phyloP scores from a whole-genome alignment of 2,329 filamentous ascomycete species.

The Pseudogymnoascus sp. region DNA sequence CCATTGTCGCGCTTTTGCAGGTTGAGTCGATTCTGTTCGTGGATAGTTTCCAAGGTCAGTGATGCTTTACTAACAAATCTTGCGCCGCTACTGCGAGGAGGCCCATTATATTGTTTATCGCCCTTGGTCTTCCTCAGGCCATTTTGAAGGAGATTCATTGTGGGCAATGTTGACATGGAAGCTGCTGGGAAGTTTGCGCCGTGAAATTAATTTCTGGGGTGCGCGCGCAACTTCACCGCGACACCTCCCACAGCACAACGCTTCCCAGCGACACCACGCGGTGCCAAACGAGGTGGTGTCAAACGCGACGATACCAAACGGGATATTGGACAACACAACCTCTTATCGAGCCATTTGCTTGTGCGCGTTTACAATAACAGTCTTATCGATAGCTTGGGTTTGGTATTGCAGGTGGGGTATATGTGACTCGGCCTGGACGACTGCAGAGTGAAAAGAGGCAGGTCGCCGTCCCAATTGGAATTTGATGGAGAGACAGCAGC shows the following conservation, averaged over 20 bases:
- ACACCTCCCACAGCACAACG: neutral
- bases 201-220: neutral
- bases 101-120: slow-evolving; percentile 25
- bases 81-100: slow-evolving; percentile 29
- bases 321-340: neutral
- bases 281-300: neutral
- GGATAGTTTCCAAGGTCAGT: slow-evolving; percentile 57
- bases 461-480: slow-evolving; percentile 2
- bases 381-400: neutral
- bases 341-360: neutral
- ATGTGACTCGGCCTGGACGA: slow-evolving; percentile 4
- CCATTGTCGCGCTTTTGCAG: slow-evolving; percentile 37
- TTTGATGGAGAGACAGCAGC: neutral
- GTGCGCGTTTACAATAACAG: neutral
- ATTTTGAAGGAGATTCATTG: slow-evolving; percentile 24
- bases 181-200: slow-evolving; percentile 1
- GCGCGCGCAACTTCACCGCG: neutral
- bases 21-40: slow-evolving; percentile 52
- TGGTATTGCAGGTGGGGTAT: neutral
- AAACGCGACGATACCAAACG: neutral
- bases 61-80: slow-evolving; percentile 47
- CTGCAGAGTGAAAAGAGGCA: slow-evolving; percentile 2
- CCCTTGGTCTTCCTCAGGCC: slow-evolving; percentile 25
- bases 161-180: slow-evolving; percentile 6
- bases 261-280: neutral